Evolutionary conservation across 371 early-diverging fungal species (phyloP).

Genomic region (Choanephora cucurbitarum): DNA sequence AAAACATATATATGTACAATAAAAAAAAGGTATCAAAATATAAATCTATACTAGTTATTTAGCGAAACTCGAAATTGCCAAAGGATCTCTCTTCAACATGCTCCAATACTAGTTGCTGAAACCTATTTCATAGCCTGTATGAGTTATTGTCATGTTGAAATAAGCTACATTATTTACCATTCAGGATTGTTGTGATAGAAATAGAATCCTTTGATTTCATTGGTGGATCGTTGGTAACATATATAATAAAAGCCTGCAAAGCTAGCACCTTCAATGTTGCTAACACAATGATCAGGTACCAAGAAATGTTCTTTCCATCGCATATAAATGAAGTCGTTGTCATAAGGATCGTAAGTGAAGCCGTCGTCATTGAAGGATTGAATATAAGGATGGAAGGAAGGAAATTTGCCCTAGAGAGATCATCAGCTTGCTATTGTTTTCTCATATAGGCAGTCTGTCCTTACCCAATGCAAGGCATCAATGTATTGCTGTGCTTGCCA

Average conservation of each 20-base stretch:
- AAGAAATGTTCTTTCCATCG: conserved; percentile 97
- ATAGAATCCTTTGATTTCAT: conserved; percentile 87
- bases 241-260: conserved; percentile 97
- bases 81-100: conserved; percentile 63
- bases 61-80: conserved; percentile 69
- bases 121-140: conserved; percentile 52
- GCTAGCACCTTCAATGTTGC: conserved; percentile 84
- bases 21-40: conserved; percentile 1
- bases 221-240: conserved; percentile 77
- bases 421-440: background rate
- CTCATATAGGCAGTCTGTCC: background rate
- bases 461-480: conserved; percentile 84
- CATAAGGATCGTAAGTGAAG: conserved; percentile 68
- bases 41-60: conserved; percentile 9
- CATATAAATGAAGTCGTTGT: conserved; percentile 88
- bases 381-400: conserved; percentile 64
- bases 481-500: conserved; percentile 83
- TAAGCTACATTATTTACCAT: conserved; percentile 49
- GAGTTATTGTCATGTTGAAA: no score
- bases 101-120: conserved; percentile 75
- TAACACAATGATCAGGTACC: conserved; percentile 92
- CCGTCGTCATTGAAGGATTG: conserved; percentile 70
- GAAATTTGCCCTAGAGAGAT: conserved; percentile 54
- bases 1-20: no score
- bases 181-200: conserved; percentile 79